Percentiles rank a stretch among this genome's conserved stretches.
These are phyloP conservation scores for Maudiozyma humilis DNA, from an alignment of 1,139 yeast genomes.

Conservation along the genomic window DNA sequence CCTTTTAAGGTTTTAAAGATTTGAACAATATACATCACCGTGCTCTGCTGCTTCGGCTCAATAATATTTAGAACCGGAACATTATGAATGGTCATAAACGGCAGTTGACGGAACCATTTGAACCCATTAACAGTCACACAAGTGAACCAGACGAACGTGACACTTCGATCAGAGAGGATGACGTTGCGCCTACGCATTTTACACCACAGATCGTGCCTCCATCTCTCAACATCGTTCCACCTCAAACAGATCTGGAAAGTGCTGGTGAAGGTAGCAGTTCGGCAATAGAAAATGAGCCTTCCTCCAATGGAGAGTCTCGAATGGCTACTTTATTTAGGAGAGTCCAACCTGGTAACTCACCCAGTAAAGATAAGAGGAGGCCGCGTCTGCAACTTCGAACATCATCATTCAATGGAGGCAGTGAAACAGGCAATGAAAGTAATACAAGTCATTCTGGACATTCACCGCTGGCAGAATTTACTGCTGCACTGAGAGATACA, in stretches of 20 bases:
- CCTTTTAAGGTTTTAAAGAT: too few relatives aligned
- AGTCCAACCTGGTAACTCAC: slow-evolving; percentile 3
- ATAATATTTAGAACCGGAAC: not conserved
- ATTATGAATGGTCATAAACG: slow-evolving; percentile 8
- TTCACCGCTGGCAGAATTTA: slow-evolving; percentile 5
- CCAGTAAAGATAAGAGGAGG: slow-evolving; percentile 8
- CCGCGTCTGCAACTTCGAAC: slow-evolving; percentile 18
- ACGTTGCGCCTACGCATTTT: not conserved
- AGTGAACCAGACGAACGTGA: not conserved
- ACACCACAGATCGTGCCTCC: slow-evolving; percentile 8
- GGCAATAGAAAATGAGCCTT: not conserved
- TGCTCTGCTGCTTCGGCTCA: not conserved
- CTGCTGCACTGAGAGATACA: slow-evolving; percentile 4
- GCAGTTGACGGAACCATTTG: slow-evolving; percentile 15
- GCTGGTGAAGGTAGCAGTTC: slow-evolving; percentile 2
- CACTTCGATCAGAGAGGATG: not conserved
- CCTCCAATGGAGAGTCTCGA: slow-evolving; percentile 6
- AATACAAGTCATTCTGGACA: slow-evolving; percentile 7
- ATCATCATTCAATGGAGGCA: slow-evolving; percentile 10
- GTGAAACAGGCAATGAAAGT: not conserved
- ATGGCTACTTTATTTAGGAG: slow-evolving; percentile 15
- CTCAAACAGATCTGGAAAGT: slow-evolving; percentile 6
- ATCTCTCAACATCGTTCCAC: slow-evolving; percentile 10
- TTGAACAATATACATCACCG: not conserved
- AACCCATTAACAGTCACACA: slow-evolving; percentile 9